These are phyloP conservation scores for Smittium mucronatum DNA, from an alignment of 371 early-diverging fungal genomes.

Conservation along the genomic window DNA sequence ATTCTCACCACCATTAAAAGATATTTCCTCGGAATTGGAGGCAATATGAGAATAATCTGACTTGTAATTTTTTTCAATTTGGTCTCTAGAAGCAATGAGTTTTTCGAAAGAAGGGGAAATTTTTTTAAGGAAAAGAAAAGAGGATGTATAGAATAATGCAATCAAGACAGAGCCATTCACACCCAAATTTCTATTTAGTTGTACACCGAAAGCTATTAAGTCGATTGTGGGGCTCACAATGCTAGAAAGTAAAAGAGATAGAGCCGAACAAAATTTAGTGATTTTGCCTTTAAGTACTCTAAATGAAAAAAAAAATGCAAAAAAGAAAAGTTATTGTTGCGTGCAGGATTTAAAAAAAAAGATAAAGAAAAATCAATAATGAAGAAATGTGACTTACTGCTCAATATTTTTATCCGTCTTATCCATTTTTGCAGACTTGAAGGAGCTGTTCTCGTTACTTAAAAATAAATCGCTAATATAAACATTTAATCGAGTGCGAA, in stretches of 20 bases:
- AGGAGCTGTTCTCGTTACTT: slow-evolving; percentile 62
- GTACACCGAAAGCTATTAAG: slow-evolving; percentile 67
- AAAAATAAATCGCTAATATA: slow-evolving; percentile 71
- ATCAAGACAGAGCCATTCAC: slow-evolving; percentile 59
- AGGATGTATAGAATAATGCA: slow-evolving; percentile 63
- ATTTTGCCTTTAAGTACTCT: slow-evolving; percentile 74
- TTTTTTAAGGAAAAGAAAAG: slow-evolving; percentile 57
- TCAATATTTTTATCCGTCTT: slow-evolving; percentile 67
- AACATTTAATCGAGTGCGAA: slow-evolving; percentile 62
- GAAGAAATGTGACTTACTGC: slow-evolving; percentile 69
- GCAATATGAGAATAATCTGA: slow-evolving; percentile 72
- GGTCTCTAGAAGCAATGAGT: slow-evolving; percentile 62
- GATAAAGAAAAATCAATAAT: too few species aligned
- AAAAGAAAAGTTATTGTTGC: too few species aligned
- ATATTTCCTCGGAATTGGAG: slow-evolving; percentile 76
- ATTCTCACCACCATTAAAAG: slow-evolving; percentile 68
- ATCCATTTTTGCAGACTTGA: slow-evolving; percentile 66
- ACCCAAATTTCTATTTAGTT: slow-evolving; percentile 70
- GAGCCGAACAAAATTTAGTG: slow-evolving; percentile 66
- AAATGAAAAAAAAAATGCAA: too few species aligned
- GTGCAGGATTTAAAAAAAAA: too few species aligned
- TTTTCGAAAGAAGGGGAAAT: slow-evolving; percentile 77
- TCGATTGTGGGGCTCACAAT: slow-evolving; percentile 74
- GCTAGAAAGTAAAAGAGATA: slow-evolving; percentile 63
- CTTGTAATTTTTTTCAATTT: slow-evolving; percentile 73